Evolutionary conservation across 306 rosid genomes (phyloP).

Genomic region (Fragaria vesca): DNA sequence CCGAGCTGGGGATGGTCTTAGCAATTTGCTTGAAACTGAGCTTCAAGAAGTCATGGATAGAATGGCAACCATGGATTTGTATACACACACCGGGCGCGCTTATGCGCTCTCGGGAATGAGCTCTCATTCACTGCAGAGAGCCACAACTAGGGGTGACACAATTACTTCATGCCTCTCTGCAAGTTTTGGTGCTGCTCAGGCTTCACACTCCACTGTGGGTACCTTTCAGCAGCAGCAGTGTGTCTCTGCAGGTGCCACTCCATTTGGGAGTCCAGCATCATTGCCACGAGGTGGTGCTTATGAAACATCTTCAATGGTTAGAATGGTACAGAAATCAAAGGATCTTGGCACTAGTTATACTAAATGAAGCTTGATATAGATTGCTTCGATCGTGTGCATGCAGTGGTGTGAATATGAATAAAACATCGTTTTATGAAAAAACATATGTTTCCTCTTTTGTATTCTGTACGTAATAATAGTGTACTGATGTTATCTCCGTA

Average conservation of each 20-base stretch:
- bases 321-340: background rate
- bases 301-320: background rate
- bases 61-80: constrained; percentile 6
- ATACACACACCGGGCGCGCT: background rate
- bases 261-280: background rate
- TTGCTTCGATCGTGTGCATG: background rate
- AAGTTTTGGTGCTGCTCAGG: background rate
- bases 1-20: constrained; percentile 12
- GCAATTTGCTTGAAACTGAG: constrained; percentile 9
- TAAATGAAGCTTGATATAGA: background rate
- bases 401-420: no score
- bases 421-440: no score
- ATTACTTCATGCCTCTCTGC: background rate
- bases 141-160: constrained; percentile 15
- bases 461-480: no score
- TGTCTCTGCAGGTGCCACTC: background rate
- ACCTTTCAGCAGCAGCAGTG: background rate
- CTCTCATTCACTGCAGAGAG: constrained; percentile 18
- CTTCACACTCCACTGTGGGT: background rate
- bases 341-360: background rate
- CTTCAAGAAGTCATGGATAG: constrained; percentile 14
- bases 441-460: no score
- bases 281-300: background rate
- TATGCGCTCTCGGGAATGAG: constrained; percentile 15
- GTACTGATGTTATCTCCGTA: no score